A percentile compares a stretch with the other conserved stretches of the same genome.
Conservation (phyloP, 768 basidiomycete genomes). For the Suillus luteus region DNA sequence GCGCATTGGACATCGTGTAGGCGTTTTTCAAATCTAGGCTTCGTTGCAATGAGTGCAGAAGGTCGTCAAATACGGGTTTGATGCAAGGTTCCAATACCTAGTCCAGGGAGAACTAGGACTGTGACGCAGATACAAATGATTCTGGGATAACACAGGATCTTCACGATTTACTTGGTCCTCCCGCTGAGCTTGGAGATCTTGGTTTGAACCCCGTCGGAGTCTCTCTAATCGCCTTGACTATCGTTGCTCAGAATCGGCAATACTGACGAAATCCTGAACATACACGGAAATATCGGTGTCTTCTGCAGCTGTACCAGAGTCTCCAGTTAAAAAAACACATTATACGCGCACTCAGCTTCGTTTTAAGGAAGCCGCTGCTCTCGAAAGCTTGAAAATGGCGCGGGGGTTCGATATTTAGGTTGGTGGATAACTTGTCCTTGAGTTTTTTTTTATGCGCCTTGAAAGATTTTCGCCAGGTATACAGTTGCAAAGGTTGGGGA, state of each 20-base stretch:
- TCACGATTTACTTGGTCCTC: conserved; percentile 12
- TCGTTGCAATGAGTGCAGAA: conserved; percentile 38
- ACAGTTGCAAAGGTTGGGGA: conserved; percentile 57
- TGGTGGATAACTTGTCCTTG: conserved; percentile 65
- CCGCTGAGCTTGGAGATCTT: conserved; percentile 43
- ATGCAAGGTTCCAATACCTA: conserved; percentile 19
- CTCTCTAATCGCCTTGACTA: conserved; percentile 71
- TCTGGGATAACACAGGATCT: conserved; percentile 12
- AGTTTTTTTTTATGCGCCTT: conserved; percentile 77
- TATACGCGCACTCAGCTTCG: conserved; percentile 72
- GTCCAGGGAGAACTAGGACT: conserved; percentile 22
- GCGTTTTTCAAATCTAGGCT: conserved; percentile 21
- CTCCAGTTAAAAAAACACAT: conserved; percentile 79
- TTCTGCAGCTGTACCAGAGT: conserved; percentile 61
- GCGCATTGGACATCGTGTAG: conserved; percentile 18
- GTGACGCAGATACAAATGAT: conserved; percentile 12
- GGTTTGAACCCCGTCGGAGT: conserved; percentile 61
- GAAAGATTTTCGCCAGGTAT: conserved; percentile 74
- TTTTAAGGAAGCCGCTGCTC: conserved; percentile 79
- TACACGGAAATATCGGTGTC: conserved; percentile 77
- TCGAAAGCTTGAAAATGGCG: conserved; percentile 46
- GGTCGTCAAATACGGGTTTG: conserved; percentile 40
- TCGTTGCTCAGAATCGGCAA: conserved; percentile 59
- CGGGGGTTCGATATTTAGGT: conserved; percentile 81
- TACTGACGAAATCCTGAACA: conserved; percentile 77